phyloP scores from a whole-genome alignment of 225 moss, liverwort and hornwort genomes.

The Pseudisothecium myosuroides region DNA sequence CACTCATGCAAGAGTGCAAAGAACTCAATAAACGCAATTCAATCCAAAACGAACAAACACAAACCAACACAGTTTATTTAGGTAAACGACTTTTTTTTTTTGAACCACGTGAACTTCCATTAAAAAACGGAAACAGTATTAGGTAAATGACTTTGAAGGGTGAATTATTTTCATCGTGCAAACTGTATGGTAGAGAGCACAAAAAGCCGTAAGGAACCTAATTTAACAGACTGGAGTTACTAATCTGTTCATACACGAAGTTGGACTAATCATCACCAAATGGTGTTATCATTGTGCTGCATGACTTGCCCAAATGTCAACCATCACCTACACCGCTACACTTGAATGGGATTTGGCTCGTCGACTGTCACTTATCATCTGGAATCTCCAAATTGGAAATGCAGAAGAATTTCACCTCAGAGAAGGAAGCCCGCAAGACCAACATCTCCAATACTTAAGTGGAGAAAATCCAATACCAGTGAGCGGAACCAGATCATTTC shows the following conservation, averaged over 20 bases:
- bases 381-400: not conserved
- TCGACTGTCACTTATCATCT: not conserved
- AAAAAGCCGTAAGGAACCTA: not conserved
- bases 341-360: too few species aligned
- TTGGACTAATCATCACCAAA: not conserved
- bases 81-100: not conserved
- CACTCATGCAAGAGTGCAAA: too few species aligned
- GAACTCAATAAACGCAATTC: too few species aligned
- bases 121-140: too few species aligned
- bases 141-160: not conserved
- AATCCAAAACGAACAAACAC: not conserved
- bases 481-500: not conserved
- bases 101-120: too few species aligned
- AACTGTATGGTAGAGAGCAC: not conserved
- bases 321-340: too few species aligned
- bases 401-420: not conserved
- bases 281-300: not conserved
- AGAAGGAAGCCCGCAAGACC: not conserved
- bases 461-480: not conserved
- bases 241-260: not conserved
- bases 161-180: not conserved
- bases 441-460: not conserved
- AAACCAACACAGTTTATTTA: too few species aligned
- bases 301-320: not conserved
- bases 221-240: not conserved